Base-by-base conservation (phyloP, 140 eudicot genomes). In the Ambrosia hybrid region DNA sequence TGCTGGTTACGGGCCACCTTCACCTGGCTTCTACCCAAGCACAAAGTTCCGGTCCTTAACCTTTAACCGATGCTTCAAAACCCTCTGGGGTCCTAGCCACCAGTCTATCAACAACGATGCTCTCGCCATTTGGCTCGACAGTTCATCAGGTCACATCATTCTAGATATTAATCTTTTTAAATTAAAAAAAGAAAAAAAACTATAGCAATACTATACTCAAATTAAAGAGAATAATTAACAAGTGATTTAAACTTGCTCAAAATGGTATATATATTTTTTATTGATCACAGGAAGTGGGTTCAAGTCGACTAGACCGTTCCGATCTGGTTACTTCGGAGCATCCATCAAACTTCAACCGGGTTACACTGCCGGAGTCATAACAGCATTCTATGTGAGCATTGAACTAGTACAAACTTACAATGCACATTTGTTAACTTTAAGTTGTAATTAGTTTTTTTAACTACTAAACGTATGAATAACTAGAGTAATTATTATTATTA, bases 281-380 rank as follows among this genome's bases (percentile, higher is more conserved):
- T 48, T 45, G 38, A 75, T 68, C 9, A 15, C 67, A 92, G 98
- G 98, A 56, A 92, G 98, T 51, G 98, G 98, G 75, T 92, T 92
- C 88, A 92, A 92, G 88, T 92, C 98, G 70, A 88, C 81, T 5
- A 76, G 76, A 38, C 96, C 96, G 2, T 92, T 86, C 76, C 80
- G 98, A 67, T 89, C 96, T 10, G 98, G 98, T 7, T 92, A 92
- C 51, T 92, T 92, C 30, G 98, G 98, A 37, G 84, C 98, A 66
- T 89, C 93, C 72, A 89, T 92, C 77, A 92, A 92, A 79, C 88
- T 92, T 41, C 98, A 92, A 72, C 88, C 86, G 12, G 98, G 98
- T 69, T 92, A 92, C 67, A 92, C 98, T 9, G 98, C 98, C 0
- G 98, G 98, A 72, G 96, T 89, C 57, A 92, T 89, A 38, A 92